Base-by-base conservation (phyloP, 2,329 filamentous ascomycete species). In the Hymenoscyphus fructigenus region DNA sequence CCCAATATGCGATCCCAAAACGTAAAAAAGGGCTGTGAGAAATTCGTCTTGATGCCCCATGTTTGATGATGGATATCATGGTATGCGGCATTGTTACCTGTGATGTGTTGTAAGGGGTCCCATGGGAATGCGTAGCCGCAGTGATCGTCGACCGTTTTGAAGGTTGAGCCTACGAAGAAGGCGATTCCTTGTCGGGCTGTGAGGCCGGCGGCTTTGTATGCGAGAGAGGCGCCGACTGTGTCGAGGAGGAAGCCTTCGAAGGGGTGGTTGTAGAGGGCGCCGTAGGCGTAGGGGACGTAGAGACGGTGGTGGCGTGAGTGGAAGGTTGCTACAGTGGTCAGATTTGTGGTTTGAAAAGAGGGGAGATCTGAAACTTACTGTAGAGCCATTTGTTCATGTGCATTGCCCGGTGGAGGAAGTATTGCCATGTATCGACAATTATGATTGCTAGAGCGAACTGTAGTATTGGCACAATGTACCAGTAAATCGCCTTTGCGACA, bases 41-140 rank as follows among this genome's bases (percentile, higher is more conserved):
- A 96, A 79, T 96, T 96, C 69, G 90, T 91, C 85, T 98, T 99
- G 84, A 99, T 97, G 64, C 95, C 95, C 93, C 94, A 98, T 78
- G 91, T 96, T 79, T 99, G 95, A 80, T 99, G 95, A 79, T 99
- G 95, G 65, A 99, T 94, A 75, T 99, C 95, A 76, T 99, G 95
- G 78, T 98, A 99, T 41, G 89, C 90, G 29, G 95, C 94, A 72
- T 98, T 97, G 83, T 99, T 98, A 76, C 91, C 91, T 56, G 93
- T 96, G 67, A 98, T 84, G 75, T 90, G 88, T 82, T 97, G 93
- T 62, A 98, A 82, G 1, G 94, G 94, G 77, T 99, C 95, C 87
- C 91, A 98, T 1, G 95, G 95, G 67, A 99, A 89, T n/a, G 88
- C 84, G 76, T 98, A 99, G 69, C 95, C 95, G 78, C 94, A 97